Percentiles rank a stretch among this genome's conserved stretches.
phyloP scores from a whole-genome alignment of 306 rosid species.

The Cicer chorassanicum region DNA sequence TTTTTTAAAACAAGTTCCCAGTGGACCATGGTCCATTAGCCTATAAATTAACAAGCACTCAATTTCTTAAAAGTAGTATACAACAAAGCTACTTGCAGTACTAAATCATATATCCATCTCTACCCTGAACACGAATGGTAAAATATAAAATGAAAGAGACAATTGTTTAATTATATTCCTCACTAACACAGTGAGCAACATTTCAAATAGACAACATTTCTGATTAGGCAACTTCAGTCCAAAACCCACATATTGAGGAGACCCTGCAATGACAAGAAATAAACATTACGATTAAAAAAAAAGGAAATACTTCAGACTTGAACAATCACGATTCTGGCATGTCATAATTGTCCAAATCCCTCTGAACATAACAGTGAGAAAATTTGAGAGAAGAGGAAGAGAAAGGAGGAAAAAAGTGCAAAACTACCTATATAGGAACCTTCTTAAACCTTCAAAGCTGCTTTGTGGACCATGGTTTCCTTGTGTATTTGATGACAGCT shows the following conservation, averaged over 20 bases:
- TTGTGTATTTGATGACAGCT: conserved; percentile 98
- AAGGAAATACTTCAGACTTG: neutral
- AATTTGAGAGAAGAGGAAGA: neutral
- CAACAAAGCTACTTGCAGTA: conserved; percentile 55
- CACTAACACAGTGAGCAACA: conserved; percentile 33
- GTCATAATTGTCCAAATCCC: neutral
- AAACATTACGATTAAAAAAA: conserved; percentile 8
- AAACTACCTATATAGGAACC: conserved; percentile 29
- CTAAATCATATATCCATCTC: conserved; percentile 47
- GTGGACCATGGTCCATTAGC: too few species aligned
- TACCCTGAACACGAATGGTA: conserved; percentile 41
- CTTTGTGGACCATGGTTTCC: conserved; percentile 95
- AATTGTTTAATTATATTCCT: conserved; percentile 29
- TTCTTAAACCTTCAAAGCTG: conserved; percentile 68
- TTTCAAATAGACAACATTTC: conserved; percentile 39
- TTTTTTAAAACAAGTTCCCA: too few species aligned
- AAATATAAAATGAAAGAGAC: conserved; percentile 33
- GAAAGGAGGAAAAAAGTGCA: neutral
- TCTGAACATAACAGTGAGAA: neutral
- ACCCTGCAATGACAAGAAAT: conserved; percentile 48
- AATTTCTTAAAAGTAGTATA: conserved; percentile 49
- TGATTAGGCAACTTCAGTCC: conserved; percentile 35
- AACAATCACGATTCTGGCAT: conserved; percentile 5
- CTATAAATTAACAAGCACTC: conserved; percentile 42
- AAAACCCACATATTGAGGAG: conserved; percentile 39